Evolutionary conservation across 257 asterid species (phyloP).

Genomic region (Pogostemon cablin): DNA sequence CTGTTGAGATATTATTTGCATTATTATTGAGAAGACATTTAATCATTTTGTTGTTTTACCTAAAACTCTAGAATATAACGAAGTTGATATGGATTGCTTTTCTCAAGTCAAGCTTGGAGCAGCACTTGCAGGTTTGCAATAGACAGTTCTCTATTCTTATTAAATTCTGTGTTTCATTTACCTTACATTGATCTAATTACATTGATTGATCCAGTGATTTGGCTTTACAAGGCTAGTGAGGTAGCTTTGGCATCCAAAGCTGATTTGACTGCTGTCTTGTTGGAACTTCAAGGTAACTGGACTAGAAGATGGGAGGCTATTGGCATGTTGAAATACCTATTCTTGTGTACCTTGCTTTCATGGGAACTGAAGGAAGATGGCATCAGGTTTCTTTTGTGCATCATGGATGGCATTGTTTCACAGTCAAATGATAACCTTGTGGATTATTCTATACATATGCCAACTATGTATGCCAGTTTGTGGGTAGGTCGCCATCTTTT

Average conservation of each 20-base stretch:
- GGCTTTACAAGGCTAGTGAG: conserved; percentile 72
- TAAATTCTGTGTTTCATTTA: conserved; percentile 26
- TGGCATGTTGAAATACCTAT: conserved; percentile 67
- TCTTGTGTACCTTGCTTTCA: conserved; percentile 49
- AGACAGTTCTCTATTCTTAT: conserved; percentile 27
- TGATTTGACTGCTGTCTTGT: conserved; percentile 52
- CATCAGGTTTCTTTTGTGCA: conserved; percentile 57
- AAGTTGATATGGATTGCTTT: conserved; percentile 60
- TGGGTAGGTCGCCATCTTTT: conserved; percentile 51
- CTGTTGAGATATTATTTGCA: conserved; percentile 14
- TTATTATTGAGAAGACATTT: conserved; percentile 19
- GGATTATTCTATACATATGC: conserved; percentile 50
- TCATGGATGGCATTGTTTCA: conserved; percentile 55
- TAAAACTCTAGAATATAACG: conserved; percentile 52
- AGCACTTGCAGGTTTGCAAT: conserved; percentile 64
- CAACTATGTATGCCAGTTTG: conserved; percentile 64
- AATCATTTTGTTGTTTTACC: conserved; percentile 19
- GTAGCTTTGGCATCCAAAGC: conserved; percentile 63
- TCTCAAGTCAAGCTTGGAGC: conserved; percentile 85
- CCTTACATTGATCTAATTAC: conserved; percentile 28
- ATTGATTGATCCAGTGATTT: conserved; percentile 61
- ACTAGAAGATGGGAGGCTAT: conserved; percentile 78
- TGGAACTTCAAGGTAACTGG: conserved; percentile 68
- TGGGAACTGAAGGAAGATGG: conserved; percentile 70
- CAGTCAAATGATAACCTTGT: conserved; percentile 39